Base-by-base conservation (phyloP, 192 early-diverging fungal species). In the Podila horticola region DNA sequence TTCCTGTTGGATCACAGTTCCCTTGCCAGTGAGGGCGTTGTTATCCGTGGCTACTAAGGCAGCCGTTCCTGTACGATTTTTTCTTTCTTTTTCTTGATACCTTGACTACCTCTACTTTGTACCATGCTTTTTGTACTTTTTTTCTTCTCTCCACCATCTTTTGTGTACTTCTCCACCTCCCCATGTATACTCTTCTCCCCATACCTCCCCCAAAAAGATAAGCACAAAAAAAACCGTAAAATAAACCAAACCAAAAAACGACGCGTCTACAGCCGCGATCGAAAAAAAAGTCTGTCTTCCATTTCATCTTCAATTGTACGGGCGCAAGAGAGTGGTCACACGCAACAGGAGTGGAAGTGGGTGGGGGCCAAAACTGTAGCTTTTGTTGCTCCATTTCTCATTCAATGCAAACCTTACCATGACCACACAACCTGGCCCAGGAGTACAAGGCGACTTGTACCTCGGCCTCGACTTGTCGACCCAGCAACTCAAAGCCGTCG, bases 381-480 rank as follows among this genome's bases (percentile, higher is more conserved):
- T 41, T 41, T 41, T 1, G 41, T 45, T 12, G 15, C 13, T 15
- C 29, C 26, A 20, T 61, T 31, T 19, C 26, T 30, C 28, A 61
- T 24, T 30, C 59, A 31, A 34, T 61, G 26, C 12, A 5, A 55
- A 55, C 52, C 20, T 55, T 22, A n/a, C 12, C 52, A 55, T 55
- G 52, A n/a, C 24, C 52, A 20, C 41, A 45, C 41, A 45, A 15
- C 41, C 15, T 17, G 41, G 41, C 41, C 15, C 41, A 45, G 41
- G 41, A 55, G 6, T 10, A n/a, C 52, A 55, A 55, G 17, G 22
- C 0, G 30, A 28, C 59, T 67, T 90, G 29, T 94, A 86, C 62
- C 84, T 93, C 1, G 94, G 94, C 9, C 70, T 95, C 20, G 94
- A 95, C 61, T 82, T 94, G 49, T 92, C 91, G 58, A 95, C 94